Evolutionary conservation across 2,329 filamentous ascomycete genomes (phyloP), one percentile per base, ranked within the genome.

Genomic region (Colletotrichum agaves): DNA sequence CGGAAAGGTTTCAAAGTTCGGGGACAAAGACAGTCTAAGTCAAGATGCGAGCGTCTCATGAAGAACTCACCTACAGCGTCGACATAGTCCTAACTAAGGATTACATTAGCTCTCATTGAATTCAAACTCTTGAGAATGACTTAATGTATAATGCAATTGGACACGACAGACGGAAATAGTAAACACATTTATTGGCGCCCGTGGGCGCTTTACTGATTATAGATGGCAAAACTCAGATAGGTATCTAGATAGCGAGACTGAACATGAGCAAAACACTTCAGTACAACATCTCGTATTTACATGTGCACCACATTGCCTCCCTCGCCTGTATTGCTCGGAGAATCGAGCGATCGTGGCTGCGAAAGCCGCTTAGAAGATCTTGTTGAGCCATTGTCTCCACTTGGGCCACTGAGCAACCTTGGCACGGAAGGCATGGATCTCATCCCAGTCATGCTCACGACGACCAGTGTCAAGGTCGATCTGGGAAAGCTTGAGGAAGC

Each of bases 391-490:
- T 3, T 80, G 78, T 74, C 78, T 79, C 86, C 86, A 90, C 12
- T 78, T 75, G 2, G 87, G 87, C 81, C 81, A 84, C 3, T 78
- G 73, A 15, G 84, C 84, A 19, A 87, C 75, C 76, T 81, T 75
- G 41, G 80, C 84, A 33, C 84, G 82, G 73, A 85, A 81, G 41
- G 79, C 83, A 75, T 90, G 85, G 78, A 90, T 89, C 44, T 80
- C 79, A 11, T 90, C 88, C 87, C 87, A 91, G 75, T 92, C 85
- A 57, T 90, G 83, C 77, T 88, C 84, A 66, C 89, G 84, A 43
- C 89, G 85, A 69, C 89, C 90, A 31, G 83, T 85, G 74, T 92
- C 89, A 61, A 92, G 84, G 72, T 92, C 90, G 65, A 93, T 91
- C 71, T 91, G 79, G 31, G 82, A 78, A 2, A 87, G 76, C 23